phyloP scores from a whole-genome alignment of 192 early-diverging fungal genomes.

The Hyaloraphidium curvatum region DNA sequence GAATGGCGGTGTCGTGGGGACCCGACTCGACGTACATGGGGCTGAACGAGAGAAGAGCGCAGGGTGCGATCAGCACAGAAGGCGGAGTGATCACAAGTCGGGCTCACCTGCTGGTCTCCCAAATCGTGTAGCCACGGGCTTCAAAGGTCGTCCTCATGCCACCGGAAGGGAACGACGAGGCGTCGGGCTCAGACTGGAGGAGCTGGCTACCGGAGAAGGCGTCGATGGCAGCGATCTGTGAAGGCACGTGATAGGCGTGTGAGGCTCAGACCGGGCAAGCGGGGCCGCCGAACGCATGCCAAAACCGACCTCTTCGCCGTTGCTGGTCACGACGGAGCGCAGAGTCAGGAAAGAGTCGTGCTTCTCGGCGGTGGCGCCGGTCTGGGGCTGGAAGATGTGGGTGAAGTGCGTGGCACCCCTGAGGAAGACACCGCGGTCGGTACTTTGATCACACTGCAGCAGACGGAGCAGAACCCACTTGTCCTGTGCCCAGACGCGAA shows the following conservation, averaged over 20 bases:
- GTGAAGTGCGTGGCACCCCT: conserved; percentile 81
- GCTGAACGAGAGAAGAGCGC: conserved; percentile 18
- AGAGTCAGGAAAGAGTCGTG: conserved; percentile 95
- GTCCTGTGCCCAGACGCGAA: conserved; percentile 93
- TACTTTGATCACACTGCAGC: not conserved
- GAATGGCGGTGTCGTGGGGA: conserved; percentile 75
- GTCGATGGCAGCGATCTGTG: conserved; percentile 54
- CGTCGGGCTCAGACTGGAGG: conserved; percentile 97
- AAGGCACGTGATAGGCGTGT: conserved; percentile 4
- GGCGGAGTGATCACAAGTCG: conserved; percentile 1
- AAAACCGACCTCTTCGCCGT: conserved; percentile 56
- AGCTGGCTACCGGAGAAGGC: conserved; percentile 94
- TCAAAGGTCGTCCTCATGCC: conserved; percentile 97
- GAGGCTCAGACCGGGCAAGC: not conserved
- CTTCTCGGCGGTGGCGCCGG: conserved; percentile 95
- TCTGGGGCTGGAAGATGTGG: conserved; percentile 99
- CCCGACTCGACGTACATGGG: conserved; percentile 91
- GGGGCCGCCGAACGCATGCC: not conserved
- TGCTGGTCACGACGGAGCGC: conserved; percentile 56
- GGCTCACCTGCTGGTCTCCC: conserved; percentile 65
- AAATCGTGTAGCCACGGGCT: conserved; percentile 98
- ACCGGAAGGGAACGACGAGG: conserved; percentile 96
- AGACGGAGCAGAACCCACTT: conserved; percentile 13
- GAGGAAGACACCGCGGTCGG: not conserved
- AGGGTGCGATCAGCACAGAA: not conserved